Percentiles rank a stretch among this genome's conserved stretches.
phyloP scores from a whole-genome alignment of 1,139 yeast genomes.

The Hanseniaspora sp. region DNA sequence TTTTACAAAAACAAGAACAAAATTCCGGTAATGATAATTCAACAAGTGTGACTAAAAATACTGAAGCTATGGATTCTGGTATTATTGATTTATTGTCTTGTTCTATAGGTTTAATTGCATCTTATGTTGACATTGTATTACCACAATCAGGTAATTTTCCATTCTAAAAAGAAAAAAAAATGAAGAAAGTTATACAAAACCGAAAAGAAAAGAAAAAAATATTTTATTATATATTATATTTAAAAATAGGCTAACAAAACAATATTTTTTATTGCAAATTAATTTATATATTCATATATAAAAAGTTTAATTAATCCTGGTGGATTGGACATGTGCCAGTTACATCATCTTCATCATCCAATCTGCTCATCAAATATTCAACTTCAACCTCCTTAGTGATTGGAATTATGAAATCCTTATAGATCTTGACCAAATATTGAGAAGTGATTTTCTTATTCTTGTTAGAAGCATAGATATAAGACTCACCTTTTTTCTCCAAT shows the following conservation, averaged over 20 bases:
- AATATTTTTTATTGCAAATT: no score
- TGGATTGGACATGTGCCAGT: constrained; percentile 8
- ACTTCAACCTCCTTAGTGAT: constrained; percentile 90
- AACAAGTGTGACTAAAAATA: neutral
- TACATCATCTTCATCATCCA: constrained; percentile 43
- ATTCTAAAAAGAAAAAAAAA: neutral
- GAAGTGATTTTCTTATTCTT: constrained; percentile 70
- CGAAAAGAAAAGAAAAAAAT: no score
- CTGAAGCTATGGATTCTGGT: neutral
- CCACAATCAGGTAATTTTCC: constrained; percentile 5
- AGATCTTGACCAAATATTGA: constrained; percentile 66
- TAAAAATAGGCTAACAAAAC: no score
- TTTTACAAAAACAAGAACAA: constrained; percentile 16
- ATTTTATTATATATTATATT: neutral
- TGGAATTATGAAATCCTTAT: constrained; percentile 82
- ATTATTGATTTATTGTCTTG: constrained; percentile 12
- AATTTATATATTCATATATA: neutral
- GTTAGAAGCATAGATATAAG: constrained; percentile 82
- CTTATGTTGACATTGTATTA: constrained; percentile 12
- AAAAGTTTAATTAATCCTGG: neutral
- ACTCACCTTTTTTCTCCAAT: constrained; percentile 64
- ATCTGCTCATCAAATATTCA: constrained; percentile 71
- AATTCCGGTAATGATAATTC: neutral
- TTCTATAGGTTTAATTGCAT: constrained; percentile 5
- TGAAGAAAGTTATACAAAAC: no score